Evolutionary conservation across 495 filamentous ascomycete species (phyloP).

Genomic region (Tuber microsphaerosporum): DNA sequence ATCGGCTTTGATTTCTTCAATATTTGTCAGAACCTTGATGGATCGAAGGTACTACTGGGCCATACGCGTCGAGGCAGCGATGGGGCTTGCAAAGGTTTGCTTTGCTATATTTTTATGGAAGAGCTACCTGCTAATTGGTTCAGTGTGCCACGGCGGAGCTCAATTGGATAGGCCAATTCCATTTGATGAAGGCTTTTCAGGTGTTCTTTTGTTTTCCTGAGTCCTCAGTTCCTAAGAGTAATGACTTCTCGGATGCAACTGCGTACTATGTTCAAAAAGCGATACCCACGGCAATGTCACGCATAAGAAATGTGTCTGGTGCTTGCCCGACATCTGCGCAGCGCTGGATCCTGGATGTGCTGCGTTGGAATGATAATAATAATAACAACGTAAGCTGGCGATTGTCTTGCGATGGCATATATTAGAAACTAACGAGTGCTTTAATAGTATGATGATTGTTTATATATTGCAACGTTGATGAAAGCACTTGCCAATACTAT

Average conservation of each 20-base stretch:
- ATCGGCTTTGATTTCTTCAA: conserved; percentile 64
- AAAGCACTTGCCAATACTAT: conserved; percentile 69
- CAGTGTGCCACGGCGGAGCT: conserved; percentile 60
- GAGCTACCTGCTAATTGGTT: not conserved
- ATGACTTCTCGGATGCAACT: conserved; percentile 80
- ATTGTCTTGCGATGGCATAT: conserved; percentile 6
- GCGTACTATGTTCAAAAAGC: conserved; percentile 74
- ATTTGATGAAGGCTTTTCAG: conserved; percentile 76
- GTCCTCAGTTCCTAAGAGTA: conserved; percentile 68
- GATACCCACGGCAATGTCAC: conserved; percentile 70
- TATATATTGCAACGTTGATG: conserved; percentile 78
- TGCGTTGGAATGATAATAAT: conserved; percentile 88
- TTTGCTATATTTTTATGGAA: not conserved
- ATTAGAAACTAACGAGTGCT: conserved; percentile 6
- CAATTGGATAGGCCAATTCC: conserved; percentile 71
- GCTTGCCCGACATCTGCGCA: conserved; percentile 69
- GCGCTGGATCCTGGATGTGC: conserved; percentile 73
- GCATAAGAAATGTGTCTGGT: conserved; percentile 65
- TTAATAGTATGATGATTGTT: conserved; percentile 66
- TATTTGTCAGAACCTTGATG: conserved; percentile 80
- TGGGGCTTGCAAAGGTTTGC: conserved; percentile 54
- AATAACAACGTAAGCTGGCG: conserved; percentile 58
- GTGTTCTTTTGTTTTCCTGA: conserved; percentile 76
- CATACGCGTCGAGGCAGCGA: conserved; percentile 73
- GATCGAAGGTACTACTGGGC: conserved; percentile 89